These are phyloP conservation scores for Planoprotostelium fungivorum DNA, from an alignment of 78 protist species.

Conservation along the genomic window DNA sequence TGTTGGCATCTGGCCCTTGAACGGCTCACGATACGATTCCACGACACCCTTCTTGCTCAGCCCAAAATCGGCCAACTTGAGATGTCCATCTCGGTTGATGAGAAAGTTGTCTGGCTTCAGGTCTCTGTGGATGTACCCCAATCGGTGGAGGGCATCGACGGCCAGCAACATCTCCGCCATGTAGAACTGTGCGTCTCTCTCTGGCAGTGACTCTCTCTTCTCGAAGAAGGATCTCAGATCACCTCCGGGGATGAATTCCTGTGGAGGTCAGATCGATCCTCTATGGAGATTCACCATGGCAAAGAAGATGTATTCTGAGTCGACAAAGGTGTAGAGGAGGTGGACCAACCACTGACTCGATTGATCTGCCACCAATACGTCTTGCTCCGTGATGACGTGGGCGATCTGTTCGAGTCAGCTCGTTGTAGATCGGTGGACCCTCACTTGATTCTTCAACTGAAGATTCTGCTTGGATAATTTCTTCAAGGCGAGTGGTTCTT, in stretches of 20 bases:
- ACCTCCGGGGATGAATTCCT: constrained; percentile 86
- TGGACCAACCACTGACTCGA: constrained; percentile 37
- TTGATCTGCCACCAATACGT: neutral
- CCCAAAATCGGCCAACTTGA: constrained; percentile 90
- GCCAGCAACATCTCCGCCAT: constrained; percentile 76
- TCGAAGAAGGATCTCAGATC: constrained; percentile 67
- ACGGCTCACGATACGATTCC: neutral
- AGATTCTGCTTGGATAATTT: neutral
- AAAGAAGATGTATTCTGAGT: constrained; percentile 38
- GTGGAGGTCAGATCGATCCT: neutral
- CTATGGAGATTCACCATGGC: constrained; percentile 50
- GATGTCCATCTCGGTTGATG: constrained; percentile 74
- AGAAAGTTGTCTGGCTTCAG: constrained; percentile 92
- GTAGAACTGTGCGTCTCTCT: constrained; percentile 68
- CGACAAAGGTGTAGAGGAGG: constrained; percentile 48
- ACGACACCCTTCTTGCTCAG: constrained; percentile 67
- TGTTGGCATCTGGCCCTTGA: neutral
- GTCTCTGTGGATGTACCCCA: constrained; percentile 80
- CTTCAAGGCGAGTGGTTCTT: neutral
- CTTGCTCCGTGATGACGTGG: neutral
- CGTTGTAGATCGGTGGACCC: neutral
- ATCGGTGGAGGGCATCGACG: constrained; percentile 67
- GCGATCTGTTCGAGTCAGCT: neutral
- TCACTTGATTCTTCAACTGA: neutral
- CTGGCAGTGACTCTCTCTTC: constrained; percentile 33